Evolutionary conservation across 352 stramenopile genomes (phyloP).

Genomic region (Aphanomyces euteiches): DNA sequence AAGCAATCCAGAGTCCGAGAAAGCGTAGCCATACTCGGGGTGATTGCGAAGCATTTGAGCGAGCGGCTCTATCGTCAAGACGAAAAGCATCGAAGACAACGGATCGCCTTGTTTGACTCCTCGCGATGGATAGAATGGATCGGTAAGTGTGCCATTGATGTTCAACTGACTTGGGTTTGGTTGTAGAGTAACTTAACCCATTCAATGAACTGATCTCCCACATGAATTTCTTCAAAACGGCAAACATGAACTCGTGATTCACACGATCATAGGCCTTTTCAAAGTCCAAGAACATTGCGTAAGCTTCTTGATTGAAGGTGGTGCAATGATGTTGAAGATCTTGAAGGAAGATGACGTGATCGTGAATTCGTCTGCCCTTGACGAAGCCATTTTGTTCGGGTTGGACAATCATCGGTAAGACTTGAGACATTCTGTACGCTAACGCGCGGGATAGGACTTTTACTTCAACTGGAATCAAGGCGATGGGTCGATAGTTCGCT

Average conservation of each 20-base stretch:
- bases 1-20: too few species aligned
- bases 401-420: not conserved
- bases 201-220: not conserved
- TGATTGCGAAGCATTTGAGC: not conserved
- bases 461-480: not conserved
- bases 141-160: constrained; percentile 3
- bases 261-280: constrained; percentile 21
- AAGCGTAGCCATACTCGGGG: not conserved
- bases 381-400: constrained; percentile 18
- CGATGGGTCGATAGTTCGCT: not conserved
- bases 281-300: constrained; percentile 11
- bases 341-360: not conserved
- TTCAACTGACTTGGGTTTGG: not conserved
- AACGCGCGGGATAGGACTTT: not conserved
- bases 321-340: constrained; percentile 6
- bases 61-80: constrained; percentile 8
- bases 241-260: not conserved
- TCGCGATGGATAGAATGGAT: not conserved
- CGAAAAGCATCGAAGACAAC: constrained; percentile 4
- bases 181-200: constrained; percentile 13
- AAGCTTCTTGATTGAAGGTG: constrained; percentile 1
- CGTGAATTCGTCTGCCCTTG: not conserved
- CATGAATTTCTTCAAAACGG: not conserved
- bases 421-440: not conserved
- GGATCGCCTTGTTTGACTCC: constrained; percentile 5